Percentiles rank a stretch among this genome's conserved stretches.
Conservation (phyloP, 192 early-diverging fungal species). For the Dispira parvispora region DNA sequence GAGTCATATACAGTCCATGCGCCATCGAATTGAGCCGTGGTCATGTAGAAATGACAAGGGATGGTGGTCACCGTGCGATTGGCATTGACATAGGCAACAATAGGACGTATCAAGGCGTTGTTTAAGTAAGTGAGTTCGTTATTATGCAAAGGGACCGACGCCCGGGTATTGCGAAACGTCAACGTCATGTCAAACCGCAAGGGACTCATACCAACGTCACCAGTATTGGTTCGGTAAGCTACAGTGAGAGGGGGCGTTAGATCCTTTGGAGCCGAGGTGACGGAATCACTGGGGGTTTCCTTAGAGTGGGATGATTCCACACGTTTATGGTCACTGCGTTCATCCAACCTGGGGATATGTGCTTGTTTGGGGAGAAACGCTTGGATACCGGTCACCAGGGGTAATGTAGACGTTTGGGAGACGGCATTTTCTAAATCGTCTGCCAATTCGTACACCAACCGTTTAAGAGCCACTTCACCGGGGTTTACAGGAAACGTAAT, state of each 20-base stretch:
- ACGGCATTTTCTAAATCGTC: slow-evolving; percentile 39
- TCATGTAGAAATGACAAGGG: slow-evolving; percentile 59
- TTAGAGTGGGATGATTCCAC: too few relatives aligned
- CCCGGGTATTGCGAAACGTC: slow-evolving; percentile 78
- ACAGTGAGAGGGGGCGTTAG: too few relatives aligned
- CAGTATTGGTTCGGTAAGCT: too few relatives aligned
- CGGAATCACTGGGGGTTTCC: too few relatives aligned
- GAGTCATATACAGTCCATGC: slow-evolving; percentile 84
- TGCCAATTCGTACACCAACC: slow-evolving; percentile 49
- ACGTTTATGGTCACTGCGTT: too few relatives aligned
- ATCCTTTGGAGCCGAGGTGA: too few relatives aligned
- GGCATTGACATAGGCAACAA: slow-evolving; percentile 89
- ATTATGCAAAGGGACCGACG: slow-evolving; percentile 60
- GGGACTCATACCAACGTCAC: background rate
- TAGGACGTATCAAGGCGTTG: slow-evolving; percentile 73
- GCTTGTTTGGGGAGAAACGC: background rate
- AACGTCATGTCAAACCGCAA: slow-evolving; percentile 65
- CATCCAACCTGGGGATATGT: too few relatives aligned
- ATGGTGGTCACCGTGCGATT: slow-evolving; percentile 75
- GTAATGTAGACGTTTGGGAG: background rate
- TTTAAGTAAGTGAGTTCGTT: slow-evolving; percentile 59
- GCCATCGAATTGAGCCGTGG: slow-evolving; percentile 75
- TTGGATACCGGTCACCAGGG: slow-evolving; percentile 3
- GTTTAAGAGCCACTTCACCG: slow-evolving; percentile 31
- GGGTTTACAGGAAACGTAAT: slow-evolving; percentile 42